Percentiles rank a stretch among this genome's conserved stretches.
phyloP scores from a whole-genome alignment of 345 rosid species.

The Bruguiera sexangula region DNA sequence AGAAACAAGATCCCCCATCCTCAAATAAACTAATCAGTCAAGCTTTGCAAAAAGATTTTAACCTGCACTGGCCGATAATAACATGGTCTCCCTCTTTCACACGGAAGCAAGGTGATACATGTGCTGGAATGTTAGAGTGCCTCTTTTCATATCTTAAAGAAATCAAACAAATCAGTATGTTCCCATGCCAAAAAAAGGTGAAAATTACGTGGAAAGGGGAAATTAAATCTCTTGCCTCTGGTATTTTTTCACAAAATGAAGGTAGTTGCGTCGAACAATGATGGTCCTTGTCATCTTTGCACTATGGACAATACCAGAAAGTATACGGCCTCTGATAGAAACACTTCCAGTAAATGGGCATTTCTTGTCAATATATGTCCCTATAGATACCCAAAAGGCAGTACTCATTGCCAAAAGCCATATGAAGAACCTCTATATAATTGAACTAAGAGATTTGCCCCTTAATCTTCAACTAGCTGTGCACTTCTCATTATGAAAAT shows the following conservation, averaged over 20 bases:
- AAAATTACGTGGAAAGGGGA: background rate
- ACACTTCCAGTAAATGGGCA: constrained; percentile 87
- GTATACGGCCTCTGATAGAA: constrained; percentile 80
- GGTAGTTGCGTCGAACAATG: constrained; percentile 77
- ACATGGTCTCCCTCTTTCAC: constrained; percentile 77
- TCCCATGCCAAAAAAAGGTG: background rate
- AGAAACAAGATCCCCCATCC: background rate
- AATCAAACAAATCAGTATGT: background rate
- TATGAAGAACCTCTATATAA: background rate
- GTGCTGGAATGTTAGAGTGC: constrained; percentile 70
- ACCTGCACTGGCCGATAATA: constrained; percentile 79
- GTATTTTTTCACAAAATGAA: constrained; percentile 80
- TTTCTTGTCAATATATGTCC: constrained; percentile 71
- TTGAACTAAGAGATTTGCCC: background rate
- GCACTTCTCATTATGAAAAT: too few species aligned
- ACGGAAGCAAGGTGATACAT: constrained; percentile 73
- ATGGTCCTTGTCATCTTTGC: constrained; percentile 92
- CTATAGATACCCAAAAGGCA: constrained; percentile 23
- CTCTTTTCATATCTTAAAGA: constrained; percentile 62
- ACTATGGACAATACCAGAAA: constrained; percentile 84
- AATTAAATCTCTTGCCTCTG: constrained; percentile 42
- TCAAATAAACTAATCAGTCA: background rate
- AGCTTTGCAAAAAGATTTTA: background rate
- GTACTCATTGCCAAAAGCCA: background rate
- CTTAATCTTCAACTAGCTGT: background rate